phyloP scores from a whole-genome alignment of 192 early-diverging fungal genomes.

The Polychytrium aggregatum region DNA sequence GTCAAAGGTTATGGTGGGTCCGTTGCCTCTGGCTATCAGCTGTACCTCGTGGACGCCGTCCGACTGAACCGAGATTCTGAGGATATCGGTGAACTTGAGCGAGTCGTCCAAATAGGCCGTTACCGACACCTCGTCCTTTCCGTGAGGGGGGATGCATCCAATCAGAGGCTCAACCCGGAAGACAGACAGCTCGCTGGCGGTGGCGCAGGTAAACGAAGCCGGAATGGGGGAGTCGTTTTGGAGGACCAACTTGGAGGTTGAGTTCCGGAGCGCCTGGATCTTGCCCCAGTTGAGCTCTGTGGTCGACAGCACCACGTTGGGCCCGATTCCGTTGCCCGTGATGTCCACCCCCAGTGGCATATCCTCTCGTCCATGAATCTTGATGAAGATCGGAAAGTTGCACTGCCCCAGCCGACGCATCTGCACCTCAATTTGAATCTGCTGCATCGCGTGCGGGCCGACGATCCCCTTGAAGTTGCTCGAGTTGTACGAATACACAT shows the following conservation, averaged over 20 bases:
- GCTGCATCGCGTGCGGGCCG: conserved; percentile 18
- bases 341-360: conserved; percentile 30
- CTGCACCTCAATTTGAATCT: conserved; percentile 26
- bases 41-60: conserved; percentile 34
- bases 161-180: conserved; percentile 26
- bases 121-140: conserved; percentile 14
- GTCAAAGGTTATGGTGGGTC: conserved; percentile 43
- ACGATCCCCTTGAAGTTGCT: conserved; percentile 31
- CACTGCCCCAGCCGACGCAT: conserved; percentile 37
- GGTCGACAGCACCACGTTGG: conserved; percentile 29
- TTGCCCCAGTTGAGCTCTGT: conserved; percentile 46
- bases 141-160: conserved; percentile 26
- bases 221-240: conserved; percentile 40
- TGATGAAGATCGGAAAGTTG: conserved; percentile 37
- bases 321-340: conserved; percentile 38
- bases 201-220: conserved; percentile 31
- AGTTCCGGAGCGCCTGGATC: conserved; percentile 34
- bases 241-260: conserved; percentile 12
- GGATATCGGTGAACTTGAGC: conserved; percentile 46
- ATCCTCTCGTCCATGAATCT: conserved; percentile 29
- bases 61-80: conserved; percentile 29
- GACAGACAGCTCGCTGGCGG: conserved; percentile 28
- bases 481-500: conserved; percentile 30
- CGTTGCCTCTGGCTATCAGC: conserved; percentile 38
- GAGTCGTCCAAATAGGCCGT: conserved; percentile 43